Base-by-base conservation (phyloP, 1,284 basidiomycete genomes). In the Vanrija sp. region DNA sequence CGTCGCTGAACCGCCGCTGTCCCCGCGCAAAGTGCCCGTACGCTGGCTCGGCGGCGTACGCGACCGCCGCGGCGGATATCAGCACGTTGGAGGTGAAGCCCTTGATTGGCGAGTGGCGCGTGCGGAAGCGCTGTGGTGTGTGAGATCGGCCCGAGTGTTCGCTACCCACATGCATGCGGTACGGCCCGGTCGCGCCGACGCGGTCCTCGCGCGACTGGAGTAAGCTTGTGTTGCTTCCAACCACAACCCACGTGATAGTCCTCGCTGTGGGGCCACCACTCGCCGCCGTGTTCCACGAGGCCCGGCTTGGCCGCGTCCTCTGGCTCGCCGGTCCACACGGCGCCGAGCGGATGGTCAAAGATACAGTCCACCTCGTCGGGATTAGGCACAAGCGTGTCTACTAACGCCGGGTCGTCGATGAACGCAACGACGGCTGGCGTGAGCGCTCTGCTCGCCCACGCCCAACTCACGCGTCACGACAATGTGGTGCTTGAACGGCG, bases 31-130 rank as follows among this genome's bases (percentile, higher is more conserved):
- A 83, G 10, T 80, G 79, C 39, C 80, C 79, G 56, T 82, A 88
- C 0, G 67, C 60, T 0, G 85, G 75, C 16, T 68, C 45, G 29
- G 68, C 73, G 19, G 72, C 79, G 60, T 82, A 87, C 0, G 83
- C 85, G 28, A 87, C 76, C 38, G 81, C 72, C 0, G 85, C 85
- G 0, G 81, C 78, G 49, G 78, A 75, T 47, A 88, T 87, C 82
- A 88, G 66, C 87, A 93, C 86, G 62, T 92, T 88, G 1, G 89
- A 80, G 0, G 89, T 91, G 2, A 92, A 75, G 0, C 90, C 90
- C 68, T 89, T 89, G 61, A 92, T 81, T 0, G 89, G 84, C 7
- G 88, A 89, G 2, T 86, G 85, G 0, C 78, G 79, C 3, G 85
- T 86, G 42, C 87, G 81, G 67, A 92, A 86, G 14, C 89, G 85